A percentile compares a stretch with the other conserved stretches of the same genome.
phyloP scores from a whole-genome alignment of 345 rosid genomes.

The Orychophragmus violaceus region DNA sequence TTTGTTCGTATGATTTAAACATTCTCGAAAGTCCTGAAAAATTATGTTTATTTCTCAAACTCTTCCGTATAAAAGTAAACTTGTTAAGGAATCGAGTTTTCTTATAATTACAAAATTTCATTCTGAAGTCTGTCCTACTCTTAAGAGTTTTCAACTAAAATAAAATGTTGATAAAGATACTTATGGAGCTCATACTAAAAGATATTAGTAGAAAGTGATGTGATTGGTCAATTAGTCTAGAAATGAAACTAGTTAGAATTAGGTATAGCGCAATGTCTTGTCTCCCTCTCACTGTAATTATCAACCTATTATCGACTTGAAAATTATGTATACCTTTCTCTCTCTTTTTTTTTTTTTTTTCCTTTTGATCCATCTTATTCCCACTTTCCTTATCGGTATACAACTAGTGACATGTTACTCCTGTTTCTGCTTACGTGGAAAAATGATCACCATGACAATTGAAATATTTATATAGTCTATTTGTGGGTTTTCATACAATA shows the following conservation, averaged over 20 bases:
- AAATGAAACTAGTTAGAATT: constrained; percentile 26
- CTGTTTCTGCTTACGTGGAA: constrained; percentile 7
- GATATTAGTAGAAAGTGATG: constrained; percentile 21
- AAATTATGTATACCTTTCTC: constrained; percentile 22
- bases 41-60: neutral
- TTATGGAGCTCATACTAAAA: neutral
- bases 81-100: neutral
- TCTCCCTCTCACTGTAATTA: constrained; percentile 23
- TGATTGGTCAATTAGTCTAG: constrained; percentile 20
- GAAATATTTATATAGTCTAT: neutral
- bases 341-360: neutral
- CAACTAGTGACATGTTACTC: neutral
- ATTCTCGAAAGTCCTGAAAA: no score
- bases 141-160: no score
- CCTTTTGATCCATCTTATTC: neutral
- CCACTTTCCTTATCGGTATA: neutral
- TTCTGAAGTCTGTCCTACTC: no score
- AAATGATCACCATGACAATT: constrained; percentile 11
- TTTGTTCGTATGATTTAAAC: no score
- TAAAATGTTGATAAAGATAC: constrained; percentile 4
- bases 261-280: constrained; percentile 17
- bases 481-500: neutral
- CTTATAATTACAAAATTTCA: neutral
- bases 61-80: neutral
- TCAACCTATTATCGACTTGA: constrained; percentile 21